Evolutionary conservation across 2,329 filamentous ascomycete genomes (phyloP).

Genomic region (Sporothrix luriei): DNA sequence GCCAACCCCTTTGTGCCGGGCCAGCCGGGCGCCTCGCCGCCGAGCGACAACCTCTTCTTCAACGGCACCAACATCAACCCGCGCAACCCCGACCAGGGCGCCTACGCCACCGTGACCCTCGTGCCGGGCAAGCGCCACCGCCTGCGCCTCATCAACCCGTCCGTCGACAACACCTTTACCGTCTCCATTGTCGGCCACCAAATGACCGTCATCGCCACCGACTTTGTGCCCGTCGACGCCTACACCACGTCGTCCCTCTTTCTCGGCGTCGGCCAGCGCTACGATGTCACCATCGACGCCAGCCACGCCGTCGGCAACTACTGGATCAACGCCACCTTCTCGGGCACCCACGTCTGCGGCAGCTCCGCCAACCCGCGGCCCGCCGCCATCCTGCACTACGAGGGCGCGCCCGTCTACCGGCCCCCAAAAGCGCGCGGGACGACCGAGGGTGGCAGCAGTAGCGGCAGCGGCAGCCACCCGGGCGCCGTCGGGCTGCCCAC

Average conservation of each 20-base stretch:
- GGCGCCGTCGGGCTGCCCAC: slow-evolving; percentile 39
- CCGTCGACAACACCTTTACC: slow-evolving; percentile 52
- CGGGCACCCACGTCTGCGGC: slow-evolving; percentile 35
- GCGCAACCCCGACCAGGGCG: slow-evolving; percentile 33
- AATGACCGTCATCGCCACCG: slow-evolving; percentile 55
- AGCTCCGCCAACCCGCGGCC: slow-evolving; percentile 38
- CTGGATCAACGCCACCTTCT: slow-evolving; percentile 39
- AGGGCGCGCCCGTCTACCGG: slow-evolving; percentile 38
- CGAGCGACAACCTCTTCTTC: slow-evolving; percentile 49
- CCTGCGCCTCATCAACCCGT: slow-evolving; percentile 56
- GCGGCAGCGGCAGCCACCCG: slow-evolving; percentile 20
- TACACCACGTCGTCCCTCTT: slow-evolving; percentile 53
- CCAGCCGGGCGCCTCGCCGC: slow-evolving; percentile 36
- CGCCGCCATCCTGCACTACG: slow-evolving; percentile 47
- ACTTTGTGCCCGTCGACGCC: slow-evolving; percentile 56
- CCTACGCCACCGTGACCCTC: slow-evolving; percentile 43
- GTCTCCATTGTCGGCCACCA: slow-evolving; percentile 54
- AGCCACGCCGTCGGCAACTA: slow-evolving; percentile 41
- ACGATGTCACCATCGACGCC: slow-evolving; percentile 52
- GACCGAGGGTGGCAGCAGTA: too few relatives aligned
- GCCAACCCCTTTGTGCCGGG: slow-evolving; percentile 29
- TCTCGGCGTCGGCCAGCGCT: slow-evolving; percentile 52
- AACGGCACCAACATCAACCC: slow-evolving; percentile 49
- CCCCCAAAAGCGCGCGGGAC: too few relatives aligned
- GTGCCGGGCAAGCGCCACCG: slow-evolving; percentile 52